Conservation (phyloP, 257 asterid genomes). For the Solanum medicagineum region DNA sequence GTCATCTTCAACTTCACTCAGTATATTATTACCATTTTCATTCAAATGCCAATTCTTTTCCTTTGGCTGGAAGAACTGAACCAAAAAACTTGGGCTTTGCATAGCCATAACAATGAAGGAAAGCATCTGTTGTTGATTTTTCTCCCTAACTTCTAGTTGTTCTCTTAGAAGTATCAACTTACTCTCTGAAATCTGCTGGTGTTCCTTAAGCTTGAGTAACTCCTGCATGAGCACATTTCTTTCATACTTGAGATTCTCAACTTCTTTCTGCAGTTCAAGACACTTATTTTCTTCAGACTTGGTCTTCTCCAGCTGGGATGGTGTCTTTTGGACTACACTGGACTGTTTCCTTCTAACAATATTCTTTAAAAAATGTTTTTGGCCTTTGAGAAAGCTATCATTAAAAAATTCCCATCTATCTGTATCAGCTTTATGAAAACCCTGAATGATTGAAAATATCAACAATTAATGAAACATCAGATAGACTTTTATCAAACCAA, state of each 20-base stretch:
- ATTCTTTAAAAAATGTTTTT: constrained; percentile 71
- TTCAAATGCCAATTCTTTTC: constrained; percentile 47
- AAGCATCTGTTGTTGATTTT: constrained; percentile 89
- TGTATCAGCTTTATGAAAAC: constrained; percentile 78
- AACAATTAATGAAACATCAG: background rate
- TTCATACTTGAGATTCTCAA: constrained; percentile 57
- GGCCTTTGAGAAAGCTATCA: constrained; percentile 68
- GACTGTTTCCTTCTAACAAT: constrained; percentile 61
- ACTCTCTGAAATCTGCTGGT: constrained; percentile 63
- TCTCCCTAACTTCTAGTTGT: constrained; percentile 75
- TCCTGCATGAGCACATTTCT: constrained; percentile 50
- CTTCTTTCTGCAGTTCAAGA: constrained; percentile 56
- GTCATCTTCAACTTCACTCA: constrained; percentile 47
- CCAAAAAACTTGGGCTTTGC: constrained; percentile 74
- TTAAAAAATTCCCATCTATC: constrained; percentile 88
- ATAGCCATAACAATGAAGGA: constrained; percentile 94
- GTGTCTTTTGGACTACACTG: constrained; percentile 23
- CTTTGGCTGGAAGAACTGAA: constrained; percentile 72
- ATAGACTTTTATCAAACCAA: background rate
- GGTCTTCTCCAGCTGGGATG: constrained; percentile 24
- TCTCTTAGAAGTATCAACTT: constrained; percentile 47
- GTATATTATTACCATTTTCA: constrained; percentile 31
- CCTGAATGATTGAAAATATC: constrained; percentile 29
- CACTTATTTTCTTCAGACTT: constrained; percentile 42
- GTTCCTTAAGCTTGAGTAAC: constrained; percentile 49